Evolutionary conservation across 805 yeast species (phyloP), one percentile per base, ranked within the genome.

Genomic region (Hanseniaspora jakobsenii): DNA sequence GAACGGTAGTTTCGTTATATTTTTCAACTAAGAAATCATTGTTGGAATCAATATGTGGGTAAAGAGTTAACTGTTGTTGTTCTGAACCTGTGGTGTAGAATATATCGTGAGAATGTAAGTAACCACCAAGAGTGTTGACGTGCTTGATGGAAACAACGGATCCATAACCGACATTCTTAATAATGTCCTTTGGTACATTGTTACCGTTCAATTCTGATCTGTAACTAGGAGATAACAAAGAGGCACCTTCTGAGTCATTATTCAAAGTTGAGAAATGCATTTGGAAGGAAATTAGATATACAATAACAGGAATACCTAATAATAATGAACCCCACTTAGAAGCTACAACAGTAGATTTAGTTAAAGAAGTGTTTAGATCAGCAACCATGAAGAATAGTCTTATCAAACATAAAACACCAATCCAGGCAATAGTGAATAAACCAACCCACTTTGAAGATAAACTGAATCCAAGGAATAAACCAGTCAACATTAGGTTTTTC

Each of bases 391-490:
- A 71, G 87, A 87, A 80, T 50, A 82, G 54, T 54, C 77, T 80
- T 58, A 71, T 65, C 14, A 71, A 58, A 55, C 81, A 78, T 47
- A 71, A 59, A 2, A 69, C 42, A 42, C 91, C 93, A 48, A 77
- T 71, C 89, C 89, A 82, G 3, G 80, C 80, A 47, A 82, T 58
- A 16, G 93, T 82, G 64, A 81, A 81, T 31, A 81, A 63, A 50
- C 93, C 93, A 36, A 81, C 91, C 91, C 91, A 81, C 61, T 82
- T 82, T 26, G 87, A 75, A 19, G 81, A 72, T 17, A 77, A 63
- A 3, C 91, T 81, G 47, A 81, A 65, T 43, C 91, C 93, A 47
- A 81, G 63, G n/a, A 77, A 75, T 43, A 78, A 58, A 52, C 81
- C 82, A 34, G 83, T 69, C n/a, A 77, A 68, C 23, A 75, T 22